Conservation (phyloP, 345 rosid species). For the Iberis pinnata region DNA sequence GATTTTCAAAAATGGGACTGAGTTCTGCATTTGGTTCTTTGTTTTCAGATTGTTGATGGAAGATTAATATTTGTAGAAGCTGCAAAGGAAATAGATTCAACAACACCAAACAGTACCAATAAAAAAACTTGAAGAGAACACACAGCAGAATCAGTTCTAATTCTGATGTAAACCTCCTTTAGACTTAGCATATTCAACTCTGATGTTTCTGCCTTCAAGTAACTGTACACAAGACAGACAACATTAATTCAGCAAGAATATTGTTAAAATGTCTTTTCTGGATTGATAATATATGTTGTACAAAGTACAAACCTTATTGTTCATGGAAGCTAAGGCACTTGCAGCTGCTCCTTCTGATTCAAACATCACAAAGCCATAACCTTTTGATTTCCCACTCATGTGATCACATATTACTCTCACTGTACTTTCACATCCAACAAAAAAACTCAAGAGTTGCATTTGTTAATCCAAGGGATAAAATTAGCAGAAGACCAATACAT, state of each 20-base stretch:
- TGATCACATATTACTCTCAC: constrained; percentile 64
- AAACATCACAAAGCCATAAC: constrained; percentile 64
- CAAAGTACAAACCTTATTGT: constrained; percentile 42
- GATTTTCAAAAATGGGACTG: neutral
- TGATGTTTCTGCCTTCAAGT: constrained; percentile 61
- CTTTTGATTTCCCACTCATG: constrained; percentile 58
- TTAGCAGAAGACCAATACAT: neutral
- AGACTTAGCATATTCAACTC: constrained; percentile 43
- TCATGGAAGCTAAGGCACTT: constrained; percentile 51
- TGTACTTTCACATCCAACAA: constrained; percentile 17
- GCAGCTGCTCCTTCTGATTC: constrained; percentile 51
- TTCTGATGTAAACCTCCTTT: constrained; percentile 16
- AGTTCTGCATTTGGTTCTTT: constrained; percentile 8
- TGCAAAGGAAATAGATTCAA: constrained; percentile 29
- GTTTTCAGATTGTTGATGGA: constrained; percentile 38
- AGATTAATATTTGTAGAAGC: constrained; percentile 44
- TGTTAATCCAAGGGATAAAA: neutral
- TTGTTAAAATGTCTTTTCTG: neutral
- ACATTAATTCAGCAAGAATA: neutral
- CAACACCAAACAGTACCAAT: no score
- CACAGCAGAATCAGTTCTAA: neutral
- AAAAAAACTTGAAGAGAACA: no score
- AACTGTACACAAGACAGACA: constrained; percentile 32
- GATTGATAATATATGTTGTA: neutral
- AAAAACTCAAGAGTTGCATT: neutral